These are phyloP conservation scores for Botrytis paeoniae DNA, from an alignment of 2,329 filamentous ascomycete genomes.

Conservation along the genomic window DNA sequence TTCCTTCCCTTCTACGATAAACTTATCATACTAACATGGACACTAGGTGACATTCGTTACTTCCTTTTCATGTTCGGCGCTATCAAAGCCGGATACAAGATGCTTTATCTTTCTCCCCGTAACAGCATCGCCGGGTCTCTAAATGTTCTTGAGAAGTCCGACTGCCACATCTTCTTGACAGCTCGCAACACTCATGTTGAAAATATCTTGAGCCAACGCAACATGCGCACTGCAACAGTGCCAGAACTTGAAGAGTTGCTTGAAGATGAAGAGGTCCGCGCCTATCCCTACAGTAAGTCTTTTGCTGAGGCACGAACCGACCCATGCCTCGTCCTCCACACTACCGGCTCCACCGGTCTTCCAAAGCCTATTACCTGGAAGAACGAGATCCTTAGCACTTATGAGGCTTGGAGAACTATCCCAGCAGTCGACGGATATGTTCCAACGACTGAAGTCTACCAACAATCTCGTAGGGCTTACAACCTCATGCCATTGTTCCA, in stretches of 20 bases:
- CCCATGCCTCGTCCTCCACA: slow-evolving; percentile 43
- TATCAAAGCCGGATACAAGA: slow-evolving; percentile 40
- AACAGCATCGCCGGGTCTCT: slow-evolving; percentile 39
- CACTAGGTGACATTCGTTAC: slow-evolving; percentile 28
- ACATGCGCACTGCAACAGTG: slow-evolving; percentile 24
- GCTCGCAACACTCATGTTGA: slow-evolving; percentile 22
- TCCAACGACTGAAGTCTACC: slow-evolving; percentile 70
- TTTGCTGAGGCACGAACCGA: slow-evolving; percentile 40
- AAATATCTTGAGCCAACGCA: slow-evolving; percentile 21
- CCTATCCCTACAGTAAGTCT: slow-evolving; percentile 38
- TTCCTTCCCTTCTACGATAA: neutral
- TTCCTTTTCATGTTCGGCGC: slow-evolving; percentile 30
- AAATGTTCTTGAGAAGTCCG: slow-evolving; percentile 37
- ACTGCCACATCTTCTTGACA: slow-evolving; percentile 32
- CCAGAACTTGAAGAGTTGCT: slow-evolving; percentile 37
- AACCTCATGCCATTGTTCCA: slow-evolving; percentile 30
- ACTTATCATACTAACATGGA: neutral
- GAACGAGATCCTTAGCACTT: slow-evolving; percentile 26
- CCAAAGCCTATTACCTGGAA: slow-evolving; percentile 42
- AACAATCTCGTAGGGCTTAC: slow-evolving; percentile 25
- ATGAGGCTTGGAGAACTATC: slow-evolving; percentile 30
- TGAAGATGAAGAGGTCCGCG: slow-evolving; percentile 22
- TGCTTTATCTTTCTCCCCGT: slow-evolving; percentile 40
- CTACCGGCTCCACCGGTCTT: slow-evolving; percentile 44
- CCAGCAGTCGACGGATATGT: slow-evolving; percentile 48